Percentiles rank a stretch among this genome's conserved stretches.
Evolutionary conservation across 352 stramenopile species (phyloP).

Genomic region (Pythium volutum): DNA sequence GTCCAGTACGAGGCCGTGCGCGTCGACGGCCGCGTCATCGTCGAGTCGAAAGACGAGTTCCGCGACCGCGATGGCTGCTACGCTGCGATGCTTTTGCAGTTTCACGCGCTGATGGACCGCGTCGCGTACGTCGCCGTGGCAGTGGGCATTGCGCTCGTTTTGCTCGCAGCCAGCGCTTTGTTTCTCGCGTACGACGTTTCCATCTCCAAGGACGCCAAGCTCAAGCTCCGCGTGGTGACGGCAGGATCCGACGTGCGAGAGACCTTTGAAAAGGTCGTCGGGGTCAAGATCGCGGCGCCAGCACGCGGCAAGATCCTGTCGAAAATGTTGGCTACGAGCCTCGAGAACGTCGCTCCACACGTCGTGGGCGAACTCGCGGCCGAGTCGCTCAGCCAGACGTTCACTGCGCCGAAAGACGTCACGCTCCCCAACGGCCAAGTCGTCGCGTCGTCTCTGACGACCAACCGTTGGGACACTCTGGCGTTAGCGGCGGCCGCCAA

Average conservation of each 20-base stretch:
- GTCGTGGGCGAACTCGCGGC: slow-evolving; percentile 46
- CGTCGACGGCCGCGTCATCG: slow-evolving; percentile 52
- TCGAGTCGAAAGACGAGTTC: slow-evolving; percentile 41
- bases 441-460: slow-evolving; percentile 18
- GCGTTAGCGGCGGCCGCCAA: slow-evolving; percentile 2
- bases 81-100: slow-evolving; percentile 44
- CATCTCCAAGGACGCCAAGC: slow-evolving; percentile 64
- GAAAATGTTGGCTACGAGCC: slow-evolving; percentile 49
- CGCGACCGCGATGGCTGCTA: slow-evolving; percentile 54
- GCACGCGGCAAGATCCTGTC: slow-evolving; percentile 64
- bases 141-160: slow-evolving; percentile 36
- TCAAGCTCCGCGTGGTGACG: slow-evolving; percentile 57
- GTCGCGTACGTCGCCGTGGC: slow-evolving; percentile 39
- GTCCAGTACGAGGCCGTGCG: slow-evolving; percentile 59
- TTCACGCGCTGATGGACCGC: slow-evolving; percentile 39
- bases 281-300: slow-evolving; percentile 67
- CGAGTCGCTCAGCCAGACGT: slow-evolving; percentile 4
- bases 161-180: slow-evolving; percentile 35
- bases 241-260: slow-evolving; percentile 30
- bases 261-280: slow-evolving; percentile 69
- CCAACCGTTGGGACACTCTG: slow-evolving; percentile 2
- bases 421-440: slow-evolving; percentile 15
- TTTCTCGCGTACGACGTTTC: slow-evolving; percentile 60
- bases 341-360: slow-evolving; percentile 49
- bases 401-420: not conserved